A percentile compares a stretch with the other conserved stretches of the same genome.
These are phyloP conservation scores for Kitagawia praeruptora DNA, from an alignment of 129 eudicot species.

Conservation along the genomic window DNA sequence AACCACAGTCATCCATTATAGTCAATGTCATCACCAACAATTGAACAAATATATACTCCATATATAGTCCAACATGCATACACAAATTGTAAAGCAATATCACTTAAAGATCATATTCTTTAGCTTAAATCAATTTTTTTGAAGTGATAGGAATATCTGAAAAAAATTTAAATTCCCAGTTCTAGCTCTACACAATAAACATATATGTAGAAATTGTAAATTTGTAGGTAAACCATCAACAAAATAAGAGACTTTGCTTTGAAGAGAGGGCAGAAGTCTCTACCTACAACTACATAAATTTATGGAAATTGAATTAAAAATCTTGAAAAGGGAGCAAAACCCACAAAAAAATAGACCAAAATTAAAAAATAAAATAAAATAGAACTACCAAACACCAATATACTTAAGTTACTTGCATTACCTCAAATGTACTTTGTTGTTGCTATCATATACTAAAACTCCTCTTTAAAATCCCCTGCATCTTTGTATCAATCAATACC, in stretches of 20 bases:
- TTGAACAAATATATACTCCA: background rate
- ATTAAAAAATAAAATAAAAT: background rate
- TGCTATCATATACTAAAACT: slow-evolving; percentile 24
- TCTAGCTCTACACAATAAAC: too few relatives aligned
- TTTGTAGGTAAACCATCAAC: background rate
- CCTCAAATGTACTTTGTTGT: slow-evolving; percentile 28
- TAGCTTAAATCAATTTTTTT: background rate
- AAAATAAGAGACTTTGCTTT: slow-evolving; percentile 52
- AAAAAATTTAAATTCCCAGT: background rate
- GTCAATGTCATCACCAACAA: slow-evolving; percentile 1
- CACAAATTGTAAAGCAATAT: slow-evolving; percentile 1
- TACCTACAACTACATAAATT: slow-evolving; percentile 27
- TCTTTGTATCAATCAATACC: slow-evolving; percentile 21
- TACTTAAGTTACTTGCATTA: slow-evolving; percentile 20
- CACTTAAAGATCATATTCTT: background rate
- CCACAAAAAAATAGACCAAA: slow-evolving; percentile 8
- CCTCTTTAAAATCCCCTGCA: slow-evolving; percentile 21
- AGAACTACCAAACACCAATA: slow-evolving; percentile 15
- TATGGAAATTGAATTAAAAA: slow-evolving; percentile 15
- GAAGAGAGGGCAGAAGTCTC: slow-evolving; percentile 59
- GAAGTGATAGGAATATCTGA: background rate
- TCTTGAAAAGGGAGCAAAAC: slow-evolving; percentile 40
- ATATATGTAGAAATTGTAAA: background rate
- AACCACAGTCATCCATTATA: background rate
- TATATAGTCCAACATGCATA: background rate